Conservation (phyloP, 1,139 yeast genomes). For the Pichia sp. region DNA sequence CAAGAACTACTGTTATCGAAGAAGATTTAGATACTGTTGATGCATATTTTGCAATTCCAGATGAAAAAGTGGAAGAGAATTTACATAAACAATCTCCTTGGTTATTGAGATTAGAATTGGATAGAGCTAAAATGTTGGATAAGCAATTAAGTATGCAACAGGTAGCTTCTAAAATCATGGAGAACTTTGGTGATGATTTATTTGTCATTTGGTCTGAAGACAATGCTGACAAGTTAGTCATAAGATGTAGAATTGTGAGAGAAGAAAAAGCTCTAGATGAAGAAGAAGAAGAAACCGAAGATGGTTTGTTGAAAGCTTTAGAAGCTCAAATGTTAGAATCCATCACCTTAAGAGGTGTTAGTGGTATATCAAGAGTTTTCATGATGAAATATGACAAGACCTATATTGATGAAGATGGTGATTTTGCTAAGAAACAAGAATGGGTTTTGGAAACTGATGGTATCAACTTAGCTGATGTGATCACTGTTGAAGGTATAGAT, state of each 20-base stretch:
- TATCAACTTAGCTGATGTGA: conserved; percentile 89
- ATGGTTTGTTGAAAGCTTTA: conserved; percentile 88
- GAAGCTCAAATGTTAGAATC: conserved; percentile 96
- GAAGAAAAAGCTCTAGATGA: conserved; percentile 92
- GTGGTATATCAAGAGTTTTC: conserved; percentile 85
- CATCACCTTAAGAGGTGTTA: conserved; percentile 91
- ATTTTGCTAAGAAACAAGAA: conserved; percentile 80
- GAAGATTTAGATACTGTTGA: conserved; percentile 97
- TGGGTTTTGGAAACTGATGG: conserved; percentile 99
- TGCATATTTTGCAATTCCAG: conserved; percentile 95
- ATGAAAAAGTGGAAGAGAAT: conserved; percentile 91
- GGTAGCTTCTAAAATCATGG: conserved; percentile 93
- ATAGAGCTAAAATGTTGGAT: conserved; percentile 98
- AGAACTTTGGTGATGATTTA: conserved; percentile 88
- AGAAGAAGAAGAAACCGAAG: conserved; percentile 94
- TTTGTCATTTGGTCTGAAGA: conserved; percentile 99
- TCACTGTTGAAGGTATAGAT: conserved; percentile 94
- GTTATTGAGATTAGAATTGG: conserved; percentile 92
- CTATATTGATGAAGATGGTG: conserved; percentile 76
- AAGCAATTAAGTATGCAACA: conserved; percentile 97
- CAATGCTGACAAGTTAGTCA: conserved; percentile 91
- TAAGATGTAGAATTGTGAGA: conserved; percentile 97
- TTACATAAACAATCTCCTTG: conserved; percentile 95
- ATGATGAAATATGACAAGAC: conserved; percentile 90
- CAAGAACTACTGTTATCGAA: conserved; percentile 88